A percentile compares a stretch with the other conserved stretches of the same genome.
Conservation (phyloP, 495 filamentous ascomycete species). For the Bacidia gigantensis region DNA sequence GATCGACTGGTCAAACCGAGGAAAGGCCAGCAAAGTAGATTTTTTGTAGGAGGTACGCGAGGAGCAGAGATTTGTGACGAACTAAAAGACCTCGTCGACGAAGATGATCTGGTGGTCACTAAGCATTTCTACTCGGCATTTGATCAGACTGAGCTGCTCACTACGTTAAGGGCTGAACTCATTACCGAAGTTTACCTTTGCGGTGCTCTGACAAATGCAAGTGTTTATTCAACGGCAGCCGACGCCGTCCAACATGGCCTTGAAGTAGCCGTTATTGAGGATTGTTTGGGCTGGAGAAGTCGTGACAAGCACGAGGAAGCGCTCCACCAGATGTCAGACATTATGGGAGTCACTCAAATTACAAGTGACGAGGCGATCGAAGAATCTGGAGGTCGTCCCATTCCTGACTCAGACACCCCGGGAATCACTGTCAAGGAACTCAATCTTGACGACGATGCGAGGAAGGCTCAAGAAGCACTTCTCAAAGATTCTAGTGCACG, state of each 20-base stretch:
- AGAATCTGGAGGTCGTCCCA: conserved; percentile 19
- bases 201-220: conserved; percentile 76
- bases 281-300: conserved; percentile 77
- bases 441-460: not conserved
- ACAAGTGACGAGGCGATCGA: conserved; percentile 45
- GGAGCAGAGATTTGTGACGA: conserved; percentile 56
- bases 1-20: conserved; percentile 20
- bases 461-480: conserved; percentile 2
- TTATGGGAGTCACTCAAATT: conserved; percentile 57
- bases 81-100: conserved; percentile 38
- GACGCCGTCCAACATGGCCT: conserved; percentile 83
- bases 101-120: conserved; percentile 52
- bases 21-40: conserved; percentile 34
- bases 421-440: conserved; percentile 20
- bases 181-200: conserved; percentile 88
- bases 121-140: conserved; percentile 89
- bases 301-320: conserved; percentile 60
- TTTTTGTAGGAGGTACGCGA: conserved; percentile 42
- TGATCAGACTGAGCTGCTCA: conserved; percentile 53
- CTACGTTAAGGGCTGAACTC: conserved; percentile 57
- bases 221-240: conserved; percentile 81
- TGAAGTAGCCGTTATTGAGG: conserved; percentile 69
- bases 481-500: not conserved
- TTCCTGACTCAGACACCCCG: conserved; percentile 23
- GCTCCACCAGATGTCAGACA: conserved; percentile 58